A percentile compares a stretch with the other conserved stretches of the same genome.
Conservation (phyloP, 768 basidiomycete genomes). For the Suillus spraguei region DNA sequence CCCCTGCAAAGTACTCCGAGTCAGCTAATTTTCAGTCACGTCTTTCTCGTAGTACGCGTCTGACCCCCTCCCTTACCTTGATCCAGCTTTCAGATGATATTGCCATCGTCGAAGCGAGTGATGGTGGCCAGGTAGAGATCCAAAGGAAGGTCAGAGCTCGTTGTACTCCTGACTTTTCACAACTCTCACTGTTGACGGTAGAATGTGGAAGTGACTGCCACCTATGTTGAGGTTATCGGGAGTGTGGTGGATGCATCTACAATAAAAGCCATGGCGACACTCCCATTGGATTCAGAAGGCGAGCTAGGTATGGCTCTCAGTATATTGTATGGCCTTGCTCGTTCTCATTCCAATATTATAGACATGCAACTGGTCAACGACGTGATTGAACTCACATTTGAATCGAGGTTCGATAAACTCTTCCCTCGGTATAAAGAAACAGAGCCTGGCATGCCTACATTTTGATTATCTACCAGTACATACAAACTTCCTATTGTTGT, state of each 20-base stretch:
- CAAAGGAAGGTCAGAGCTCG: conserved; percentile 41
- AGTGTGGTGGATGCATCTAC: conserved; percentile 54
- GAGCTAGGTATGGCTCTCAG: conserved; percentile 57
- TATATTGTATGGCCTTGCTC: background rate
- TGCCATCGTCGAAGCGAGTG: conserved; percentile 64
- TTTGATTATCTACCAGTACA: background rate
- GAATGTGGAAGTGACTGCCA: conserved; percentile 49
- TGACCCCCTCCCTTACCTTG: conserved; percentile 12
- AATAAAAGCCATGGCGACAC: conserved; percentile 53
- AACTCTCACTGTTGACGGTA: conserved; percentile 20
- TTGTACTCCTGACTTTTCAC: background rate
- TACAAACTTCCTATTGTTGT: background rate
- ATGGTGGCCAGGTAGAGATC: conserved; percentile 64
- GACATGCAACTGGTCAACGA: conserved; percentile 66
- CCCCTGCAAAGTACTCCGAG: conserved; percentile 60
- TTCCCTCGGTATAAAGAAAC: conserved; percentile 33
- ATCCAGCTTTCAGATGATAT: conserved; percentile 42
- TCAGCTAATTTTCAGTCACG: conserved; percentile 27
- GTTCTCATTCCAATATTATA: conserved; percentile 26
- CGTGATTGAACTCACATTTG: conserved; percentile 61
- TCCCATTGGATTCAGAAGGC: conserved; percentile 54
- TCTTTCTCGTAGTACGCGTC: background rate
- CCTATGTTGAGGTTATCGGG: conserved; percentile 71
- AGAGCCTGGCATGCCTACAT: background rate
- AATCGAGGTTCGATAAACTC: conserved; percentile 55